Evolutionary conservation across 2,329 filamentous ascomycete genomes (phyloP).

Genomic region (Aspergillus tamarii): DNA sequence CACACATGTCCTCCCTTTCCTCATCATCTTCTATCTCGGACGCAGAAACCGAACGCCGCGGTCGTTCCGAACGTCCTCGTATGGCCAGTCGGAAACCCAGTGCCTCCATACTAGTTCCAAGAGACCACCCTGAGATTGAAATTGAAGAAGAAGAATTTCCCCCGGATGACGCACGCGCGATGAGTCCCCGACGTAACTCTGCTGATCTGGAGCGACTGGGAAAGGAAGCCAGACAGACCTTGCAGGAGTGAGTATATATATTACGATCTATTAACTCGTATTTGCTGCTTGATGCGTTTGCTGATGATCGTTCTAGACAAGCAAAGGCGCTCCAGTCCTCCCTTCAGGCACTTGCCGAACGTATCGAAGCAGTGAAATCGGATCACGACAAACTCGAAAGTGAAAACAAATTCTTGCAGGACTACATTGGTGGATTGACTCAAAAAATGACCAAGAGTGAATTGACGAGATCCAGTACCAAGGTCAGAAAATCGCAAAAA

Average conservation of each 20-base stretch:
- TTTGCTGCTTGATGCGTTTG: not conserved
- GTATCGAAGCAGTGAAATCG: conserved; percentile 89
- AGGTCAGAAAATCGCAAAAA: conserved; percentile 52
- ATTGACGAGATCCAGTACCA: conserved; percentile 56
- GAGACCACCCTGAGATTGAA: conserved; percentile 74
- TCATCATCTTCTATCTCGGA: conserved; percentile 55
- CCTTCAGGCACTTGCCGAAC: conserved; percentile 84
- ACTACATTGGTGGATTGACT: conserved; percentile 97
- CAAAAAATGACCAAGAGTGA: conserved; percentile 65
- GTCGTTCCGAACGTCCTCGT: conserved; percentile 62
- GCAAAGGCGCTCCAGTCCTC: conserved; percentile 87
- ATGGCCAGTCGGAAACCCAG: conserved; percentile 76
- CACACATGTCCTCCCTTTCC: conserved; percentile 44
- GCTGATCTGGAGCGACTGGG: conserved; percentile 88
- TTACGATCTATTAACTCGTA: not conserved
- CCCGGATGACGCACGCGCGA: conserved; percentile 85
- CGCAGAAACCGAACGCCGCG: conserved; percentile 47
- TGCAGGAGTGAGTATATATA: conserved; percentile 59
- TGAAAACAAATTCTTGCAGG: conserved; percentile 96
- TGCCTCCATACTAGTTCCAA: conserved; percentile 79
- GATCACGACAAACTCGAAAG: conserved; percentile 96
- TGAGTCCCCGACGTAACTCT: conserved; percentile 90
- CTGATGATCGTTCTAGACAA: conserved; percentile 62
- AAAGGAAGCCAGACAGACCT: conserved; percentile 71
- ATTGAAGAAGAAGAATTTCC: conserved; percentile 76